phyloP scores from a whole-genome alignment of 441 rosid species.

The Melastoma candidum region DNA sequence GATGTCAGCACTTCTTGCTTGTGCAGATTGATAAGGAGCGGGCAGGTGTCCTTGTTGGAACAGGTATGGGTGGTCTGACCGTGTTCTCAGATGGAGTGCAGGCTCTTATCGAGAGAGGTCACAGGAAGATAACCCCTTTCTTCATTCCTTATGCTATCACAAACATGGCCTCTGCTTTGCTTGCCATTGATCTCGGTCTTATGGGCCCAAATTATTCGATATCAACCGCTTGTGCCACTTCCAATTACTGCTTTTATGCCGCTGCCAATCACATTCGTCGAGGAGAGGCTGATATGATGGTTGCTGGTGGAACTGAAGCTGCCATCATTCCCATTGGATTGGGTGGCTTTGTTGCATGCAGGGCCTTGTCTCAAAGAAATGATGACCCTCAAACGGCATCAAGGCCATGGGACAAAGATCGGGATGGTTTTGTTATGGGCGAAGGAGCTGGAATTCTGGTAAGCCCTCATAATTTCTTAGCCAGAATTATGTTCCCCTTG shows the following conservation, averaged over 20 bases:
- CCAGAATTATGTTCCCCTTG: too few species aligned
- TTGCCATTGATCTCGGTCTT: conserved; percentile 84
- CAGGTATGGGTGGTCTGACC: conserved; percentile 96
- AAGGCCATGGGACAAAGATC: conserved; percentile 91
- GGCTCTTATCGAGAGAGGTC: conserved; percentile 73
- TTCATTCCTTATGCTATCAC: conserved; percentile 92
- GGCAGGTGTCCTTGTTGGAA: conserved; percentile 91
- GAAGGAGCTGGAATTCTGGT: conserved; percentile 99
- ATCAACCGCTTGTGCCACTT: conserved; percentile 96
- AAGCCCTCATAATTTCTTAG: conserved; percentile 20
- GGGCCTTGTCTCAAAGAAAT: conserved; percentile 94
- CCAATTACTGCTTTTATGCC: conserved; percentile 92
- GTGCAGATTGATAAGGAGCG: conserved; percentile 65
- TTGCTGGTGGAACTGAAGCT: conserved; percentile 99
- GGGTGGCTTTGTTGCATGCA: conserved; percentile 96
- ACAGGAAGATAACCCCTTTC: conserved; percentile 80
- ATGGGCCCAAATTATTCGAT: conserved; percentile 99
- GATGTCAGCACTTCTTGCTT: not conserved
- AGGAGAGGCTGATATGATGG: conserved; percentile 93
- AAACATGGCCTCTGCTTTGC: conserved; percentile 90
- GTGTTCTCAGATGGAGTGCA: conserved; percentile 86
- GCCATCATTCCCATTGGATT: conserved; percentile 90
- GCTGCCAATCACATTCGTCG: conserved; percentile 97
- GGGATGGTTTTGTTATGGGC: conserved; percentile 99
- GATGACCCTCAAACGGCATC: conserved; percentile 95